Conservation (phyloP, 495 filamentous ascomycete species). For the Penicillium psychrofluorescens region DNA sequence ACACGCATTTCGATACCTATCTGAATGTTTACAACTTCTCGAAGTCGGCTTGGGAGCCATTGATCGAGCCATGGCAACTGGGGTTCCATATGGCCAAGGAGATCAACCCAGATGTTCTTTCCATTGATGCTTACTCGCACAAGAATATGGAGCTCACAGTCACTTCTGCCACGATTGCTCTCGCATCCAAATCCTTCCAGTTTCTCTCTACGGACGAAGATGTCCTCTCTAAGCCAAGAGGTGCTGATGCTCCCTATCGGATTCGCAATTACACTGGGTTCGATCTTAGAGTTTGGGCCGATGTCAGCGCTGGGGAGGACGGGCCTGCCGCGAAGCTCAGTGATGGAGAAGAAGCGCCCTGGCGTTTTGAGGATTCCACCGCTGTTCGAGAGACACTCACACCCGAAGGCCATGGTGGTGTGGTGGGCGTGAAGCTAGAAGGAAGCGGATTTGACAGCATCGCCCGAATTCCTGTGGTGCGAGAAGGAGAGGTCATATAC, state of each 20-base stretch:
- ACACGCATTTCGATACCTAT: slow-evolving; percentile 85
- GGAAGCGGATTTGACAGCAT: slow-evolving; percentile 89
- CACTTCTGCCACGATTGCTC: slow-evolving; percentile 87
- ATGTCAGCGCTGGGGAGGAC: slow-evolving; percentile 52
- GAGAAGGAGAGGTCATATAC: slow-evolving; percentile 90
- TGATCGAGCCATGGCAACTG: slow-evolving; percentile 93
- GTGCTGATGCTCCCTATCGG: slow-evolving; percentile 83
- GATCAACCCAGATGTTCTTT: slow-evolving; percentile 63
- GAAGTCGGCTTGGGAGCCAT: slow-evolving; percentile 95
- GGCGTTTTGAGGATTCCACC: slow-evolving; percentile 93
- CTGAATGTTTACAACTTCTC: slow-evolving; percentile 98
- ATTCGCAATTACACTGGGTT: slow-evolving; percentile 96
- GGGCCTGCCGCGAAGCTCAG: slow-evolving; percentile 68
- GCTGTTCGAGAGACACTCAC: slow-evolving; percentile 87
- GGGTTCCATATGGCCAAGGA: slow-evolving; percentile 85
- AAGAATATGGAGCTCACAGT: slow-evolving; percentile 86
- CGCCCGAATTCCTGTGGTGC: slow-evolving; percentile 77
- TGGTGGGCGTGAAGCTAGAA: slow-evolving; percentile 78
- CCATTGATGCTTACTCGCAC: slow-evolving; percentile 78
- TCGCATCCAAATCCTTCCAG: slow-evolving; percentile 84
- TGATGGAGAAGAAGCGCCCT: slow-evolving; percentile 87
- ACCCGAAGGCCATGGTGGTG: slow-evolving; percentile 68
- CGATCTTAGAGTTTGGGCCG: slow-evolving; percentile 75
- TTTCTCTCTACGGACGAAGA: slow-evolving; percentile 88
- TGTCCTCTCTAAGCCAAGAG: slow-evolving; percentile 87